A percentile compares a stretch with the other conserved stretches of the same genome.
Conservation (phyloP, 176 grass and related monocot species). For the Panicum miliaceum region DNA sequence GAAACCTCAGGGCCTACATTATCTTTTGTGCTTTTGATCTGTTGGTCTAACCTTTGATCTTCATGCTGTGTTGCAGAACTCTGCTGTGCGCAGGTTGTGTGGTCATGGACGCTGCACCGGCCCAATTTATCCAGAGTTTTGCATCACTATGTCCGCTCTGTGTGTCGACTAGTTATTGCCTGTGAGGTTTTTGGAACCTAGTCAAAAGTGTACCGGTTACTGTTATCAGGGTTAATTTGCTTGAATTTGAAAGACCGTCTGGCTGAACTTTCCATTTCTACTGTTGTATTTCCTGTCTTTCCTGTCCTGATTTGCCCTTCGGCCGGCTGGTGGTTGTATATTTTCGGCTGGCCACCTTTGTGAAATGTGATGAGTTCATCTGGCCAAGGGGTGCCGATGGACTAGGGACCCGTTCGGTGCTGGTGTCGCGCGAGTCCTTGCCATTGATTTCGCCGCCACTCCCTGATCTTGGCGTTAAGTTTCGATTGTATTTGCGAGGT, state of each 20-base stretch:
- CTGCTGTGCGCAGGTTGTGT: background rate
- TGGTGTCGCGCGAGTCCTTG: no score
- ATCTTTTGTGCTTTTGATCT: background rate
- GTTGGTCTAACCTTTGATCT: background rate
- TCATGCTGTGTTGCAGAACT: conserved; percentile 36
- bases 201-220: conserved; percentile 12
- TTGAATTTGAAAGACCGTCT: background rate
- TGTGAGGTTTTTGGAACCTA: conserved; percentile 28
- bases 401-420: no score
- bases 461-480: no score
- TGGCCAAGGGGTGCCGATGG: no score
- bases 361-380: background rate
- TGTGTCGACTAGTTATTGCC: conserved; percentile 8
- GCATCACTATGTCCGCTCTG: background rate
- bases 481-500: no score
- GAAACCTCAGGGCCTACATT: background rate
- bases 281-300: background rate
- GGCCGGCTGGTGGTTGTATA: no score
- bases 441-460: no score
- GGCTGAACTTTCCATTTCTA: background rate
- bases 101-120: background rate
- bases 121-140: background rate
- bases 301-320: background rate
- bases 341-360: no score
- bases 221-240: background rate